These are phyloP conservation scores for Raffaelea arxii DNA, from an alignment of 2,329 filamentous ascomycete species.

Conservation along the genomic window DNA sequence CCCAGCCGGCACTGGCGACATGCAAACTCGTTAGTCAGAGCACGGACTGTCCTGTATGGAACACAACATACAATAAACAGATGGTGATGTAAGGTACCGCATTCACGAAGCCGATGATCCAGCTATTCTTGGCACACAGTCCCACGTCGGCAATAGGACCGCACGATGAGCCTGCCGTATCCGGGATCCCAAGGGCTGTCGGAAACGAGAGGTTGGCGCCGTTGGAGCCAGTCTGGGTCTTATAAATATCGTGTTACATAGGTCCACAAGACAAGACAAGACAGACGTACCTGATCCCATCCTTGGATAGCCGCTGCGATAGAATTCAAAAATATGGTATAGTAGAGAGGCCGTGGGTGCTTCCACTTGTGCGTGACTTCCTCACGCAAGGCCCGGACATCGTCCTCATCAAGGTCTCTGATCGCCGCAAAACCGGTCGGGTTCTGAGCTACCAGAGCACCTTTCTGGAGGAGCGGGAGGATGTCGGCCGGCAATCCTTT, in stretches of 20 bases:
- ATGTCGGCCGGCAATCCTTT: constrained; percentile 48
- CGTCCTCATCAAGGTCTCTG: constrained; percentile 17
- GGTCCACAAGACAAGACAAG: not conserved
- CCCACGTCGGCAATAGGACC: constrained; percentile 24
- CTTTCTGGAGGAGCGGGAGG: constrained; percentile 50
- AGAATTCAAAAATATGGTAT: constrained; percentile 58
- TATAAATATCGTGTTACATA: not conserved
- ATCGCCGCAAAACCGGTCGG: constrained; percentile 53
- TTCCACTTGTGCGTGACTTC: constrained; percentile 52
- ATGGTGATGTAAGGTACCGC: constrained; percentile 33
- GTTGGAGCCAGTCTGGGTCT: constrained; percentile 46
- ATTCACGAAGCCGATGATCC: constrained; percentile 54
- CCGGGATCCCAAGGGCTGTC: constrained; percentile 37
- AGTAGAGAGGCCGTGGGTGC: constrained; percentile 32
- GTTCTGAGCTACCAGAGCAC: constrained; percentile 65
- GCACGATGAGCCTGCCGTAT: constrained; percentile 18
- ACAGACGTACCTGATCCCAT: constrained; percentile 44
- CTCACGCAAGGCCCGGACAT: constrained; percentile 47
- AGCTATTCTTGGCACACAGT: constrained; percentile 36
- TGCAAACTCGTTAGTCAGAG: constrained; percentile 13
- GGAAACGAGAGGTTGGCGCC: constrained; percentile 56
- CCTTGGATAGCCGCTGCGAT: constrained; percentile 62
- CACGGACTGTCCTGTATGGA: too few relatives aligned
- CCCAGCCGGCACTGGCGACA: constrained; percentile 44
- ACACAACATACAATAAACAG: constrained; percentile 21